A percentile compares a stretch with the other conserved stretches of the same genome.
Evolutionary conservation across 139 green algal genomes (phyloP).

Genomic region (Chlorella sp.): DNA sequence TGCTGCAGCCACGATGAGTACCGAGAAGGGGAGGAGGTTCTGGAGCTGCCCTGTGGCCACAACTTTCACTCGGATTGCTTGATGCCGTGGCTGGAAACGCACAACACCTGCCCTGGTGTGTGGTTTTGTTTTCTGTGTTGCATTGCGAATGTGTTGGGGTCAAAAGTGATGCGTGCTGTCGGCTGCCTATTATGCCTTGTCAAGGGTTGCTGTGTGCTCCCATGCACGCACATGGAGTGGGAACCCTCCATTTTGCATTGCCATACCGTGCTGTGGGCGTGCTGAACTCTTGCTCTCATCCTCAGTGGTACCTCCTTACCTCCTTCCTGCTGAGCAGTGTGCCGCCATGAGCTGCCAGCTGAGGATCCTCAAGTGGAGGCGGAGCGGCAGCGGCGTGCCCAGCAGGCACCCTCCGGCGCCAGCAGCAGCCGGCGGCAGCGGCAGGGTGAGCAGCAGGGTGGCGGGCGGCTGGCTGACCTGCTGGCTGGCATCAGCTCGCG

Average conservation of each 20-base stretch:
- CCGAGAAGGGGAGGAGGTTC: constrained; percentile 38
- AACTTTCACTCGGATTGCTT: constrained; percentile 56
- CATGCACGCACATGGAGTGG: too few relatives aligned
- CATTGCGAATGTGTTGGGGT: too few relatives aligned
- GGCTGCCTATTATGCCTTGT: too few relatives aligned
- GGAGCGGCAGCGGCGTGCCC: neutral
- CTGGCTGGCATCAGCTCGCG: constrained; percentile 6
- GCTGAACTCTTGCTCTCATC: too few relatives aligned
- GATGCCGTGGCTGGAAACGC: constrained; percentile 55
- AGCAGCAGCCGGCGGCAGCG: neutral
- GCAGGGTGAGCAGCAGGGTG: neutral
- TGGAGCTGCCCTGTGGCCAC: constrained; percentile 57
- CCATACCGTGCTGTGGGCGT: too few relatives aligned
- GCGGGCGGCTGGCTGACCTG: constrained; percentile 8
- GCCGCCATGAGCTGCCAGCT: constrained; percentile 43
- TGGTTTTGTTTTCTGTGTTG: too few relatives aligned
- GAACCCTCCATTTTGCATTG: too few relatives aligned
- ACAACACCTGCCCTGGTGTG: constrained; percentile 56
- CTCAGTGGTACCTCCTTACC: too few relatives aligned
- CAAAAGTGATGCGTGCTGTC: too few relatives aligned
- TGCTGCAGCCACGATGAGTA: constrained; percentile 48
- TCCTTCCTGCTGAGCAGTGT: constrained; percentile 18
- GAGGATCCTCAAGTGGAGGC: constrained; percentile 2
- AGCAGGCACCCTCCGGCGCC: neutral
- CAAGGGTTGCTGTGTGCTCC: too few relatives aligned